A percentile compares a stretch with the other conserved stretches of the same genome.
Evolutionary conservation across 2,329 filamentous ascomycete genomes (phyloP).

Genomic region (Fusarium citri): DNA sequence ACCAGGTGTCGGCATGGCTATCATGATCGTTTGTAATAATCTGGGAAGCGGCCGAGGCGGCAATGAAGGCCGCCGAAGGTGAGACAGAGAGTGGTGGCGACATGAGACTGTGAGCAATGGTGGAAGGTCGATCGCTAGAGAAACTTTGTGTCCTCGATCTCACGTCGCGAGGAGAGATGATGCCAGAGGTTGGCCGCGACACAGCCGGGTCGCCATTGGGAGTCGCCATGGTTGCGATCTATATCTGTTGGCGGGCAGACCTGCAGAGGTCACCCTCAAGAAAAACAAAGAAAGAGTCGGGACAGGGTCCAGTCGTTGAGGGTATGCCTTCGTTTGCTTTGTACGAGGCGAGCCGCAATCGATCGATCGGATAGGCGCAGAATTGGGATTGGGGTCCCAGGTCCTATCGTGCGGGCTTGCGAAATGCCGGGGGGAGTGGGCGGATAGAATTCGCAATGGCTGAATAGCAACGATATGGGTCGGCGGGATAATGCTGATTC

Average conservation of each 20-base stretch:
- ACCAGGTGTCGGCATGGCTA: constrained; percentile 75
- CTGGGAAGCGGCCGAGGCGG: constrained; percentile 86
- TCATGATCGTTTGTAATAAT: constrained; percentile 92
- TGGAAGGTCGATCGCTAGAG: constrained; percentile 77
- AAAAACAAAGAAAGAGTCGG: constrained; percentile 13
- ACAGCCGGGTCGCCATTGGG: constrained; percentile 42
- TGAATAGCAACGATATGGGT: constrained; percentile 22
- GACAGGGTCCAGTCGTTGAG: constrained; percentile 32
- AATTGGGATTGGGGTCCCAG: constrained; percentile 29
- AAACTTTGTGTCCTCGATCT: constrained; percentile 71
- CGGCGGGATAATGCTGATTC: constrained; percentile 36
- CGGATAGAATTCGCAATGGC: constrained; percentile 32
- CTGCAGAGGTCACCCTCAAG: constrained; percentile 36
- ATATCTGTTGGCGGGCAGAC: constrained; percentile 41
- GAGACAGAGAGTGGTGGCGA: constrained; percentile 76
- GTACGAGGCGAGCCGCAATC: constrained; percentile 37
- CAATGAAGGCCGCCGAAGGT: constrained; percentile 88
- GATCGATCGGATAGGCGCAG: constrained; percentile 29
- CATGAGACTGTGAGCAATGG: constrained; percentile 67
- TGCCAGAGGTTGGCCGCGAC: constrained; percentile 52
- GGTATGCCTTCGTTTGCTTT: constrained; percentile 29
- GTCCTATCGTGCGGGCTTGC: constrained; percentile 25
- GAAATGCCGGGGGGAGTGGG: constrained; percentile 17
- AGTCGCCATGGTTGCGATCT: constrained; percentile 46
- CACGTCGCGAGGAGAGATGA: constrained; percentile 50